Conservation (phyloP, 108 stramenopile species). For the Fragilaria radians region DNA sequence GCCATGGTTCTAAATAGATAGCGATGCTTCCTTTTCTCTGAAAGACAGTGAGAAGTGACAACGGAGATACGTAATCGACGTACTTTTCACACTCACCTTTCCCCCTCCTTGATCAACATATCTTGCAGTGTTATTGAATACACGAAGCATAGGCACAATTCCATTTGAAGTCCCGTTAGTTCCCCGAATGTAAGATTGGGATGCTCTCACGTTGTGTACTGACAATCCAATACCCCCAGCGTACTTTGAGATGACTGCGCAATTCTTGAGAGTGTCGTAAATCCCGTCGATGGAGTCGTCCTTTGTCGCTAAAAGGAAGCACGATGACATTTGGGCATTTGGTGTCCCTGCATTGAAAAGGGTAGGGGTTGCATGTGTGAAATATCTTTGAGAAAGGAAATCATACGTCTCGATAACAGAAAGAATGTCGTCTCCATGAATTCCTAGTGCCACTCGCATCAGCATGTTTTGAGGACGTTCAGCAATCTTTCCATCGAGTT, state of each 20-base stretch:
- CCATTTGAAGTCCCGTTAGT: constrained; percentile 98
- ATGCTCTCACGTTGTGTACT: constrained; percentile 93
- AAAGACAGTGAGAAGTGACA: not conserved
- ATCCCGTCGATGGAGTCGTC: constrained; percentile 98
- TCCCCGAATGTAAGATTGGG: constrained; percentile 91
- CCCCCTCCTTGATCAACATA: constrained; percentile 99
- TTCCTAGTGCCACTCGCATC: constrained; percentile 98
- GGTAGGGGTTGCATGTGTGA: constrained; percentile 99
- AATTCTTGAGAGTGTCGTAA: constrained; percentile 98
- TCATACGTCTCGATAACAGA: constrained; percentile 94
- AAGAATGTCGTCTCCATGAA: constrained; percentile 92
- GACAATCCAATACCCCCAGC: constrained; percentile 98
- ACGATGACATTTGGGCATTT: constrained; percentile 96
- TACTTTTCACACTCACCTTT: constrained; percentile 39
- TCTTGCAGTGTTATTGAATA: constrained; percentile 98
- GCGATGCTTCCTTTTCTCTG: constrained; percentile 93
- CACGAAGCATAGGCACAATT: constrained; percentile 99
- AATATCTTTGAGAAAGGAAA: constrained; percentile 88
- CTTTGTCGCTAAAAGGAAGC: constrained; percentile 95
- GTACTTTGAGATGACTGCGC: constrained; percentile 98
- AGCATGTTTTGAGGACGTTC: constrained; percentile 98
- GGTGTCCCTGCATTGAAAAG: constrained; percentile 97
- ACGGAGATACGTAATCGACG: not conserved
- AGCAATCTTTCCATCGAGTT: constrained; percentile 85
- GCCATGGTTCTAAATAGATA: constrained; percentile 99